Base-by-base conservation (phyloP, 495 filamentous ascomycete genomes). In the Darksidea phi region DNA sequence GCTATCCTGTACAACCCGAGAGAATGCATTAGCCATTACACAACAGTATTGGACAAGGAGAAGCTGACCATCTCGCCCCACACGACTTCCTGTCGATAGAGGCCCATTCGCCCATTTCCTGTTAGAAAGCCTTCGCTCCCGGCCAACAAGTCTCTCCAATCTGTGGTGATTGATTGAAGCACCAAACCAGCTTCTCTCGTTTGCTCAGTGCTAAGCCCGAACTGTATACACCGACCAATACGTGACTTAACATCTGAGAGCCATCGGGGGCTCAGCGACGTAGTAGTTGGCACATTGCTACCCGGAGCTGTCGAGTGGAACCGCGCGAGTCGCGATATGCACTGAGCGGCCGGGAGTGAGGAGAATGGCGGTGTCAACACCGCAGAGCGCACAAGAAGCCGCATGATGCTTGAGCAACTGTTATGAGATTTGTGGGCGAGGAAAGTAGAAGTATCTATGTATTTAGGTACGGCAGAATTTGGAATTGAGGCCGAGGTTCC, bases 51-150 rank as follows among this genome's bases (percentile, higher is more conserved):
- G 37, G 23, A 45, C n/a, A 26, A 37, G 25, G 24, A 26, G 4
- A 34, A 32, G 32, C 34, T 80, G 28, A 88, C 91, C 89, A 92
- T 91, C 76, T 97, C 93, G 32, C 90, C 91, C 91, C 90, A 96
- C 0, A 85, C 87, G 20, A 97, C 86, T 70, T 80, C 77, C 67
- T 90, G 85, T n/a, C 82, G 72, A 59, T 82, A 85, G 38, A 95
- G 70, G 3, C 90, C 88, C 53, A 82, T 78, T 25, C 86, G 75
- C 56, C 80, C 77, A 50, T 79, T 78, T 17, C 80, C 83, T 0
- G 88, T 87, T 59, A 97, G 69, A 70, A 87, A 97, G 4, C 93
- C 93, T 66, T 96, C 88, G 57, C 83, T 84, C 0, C 89, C 89
- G 0, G 85, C 89, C 28, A 89, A 71, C 59, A 96, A 75, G 57